Evolutionary conservation across 202 grass and related monocot species (phyloP).

Genomic region (Setaria viridis): DNA sequence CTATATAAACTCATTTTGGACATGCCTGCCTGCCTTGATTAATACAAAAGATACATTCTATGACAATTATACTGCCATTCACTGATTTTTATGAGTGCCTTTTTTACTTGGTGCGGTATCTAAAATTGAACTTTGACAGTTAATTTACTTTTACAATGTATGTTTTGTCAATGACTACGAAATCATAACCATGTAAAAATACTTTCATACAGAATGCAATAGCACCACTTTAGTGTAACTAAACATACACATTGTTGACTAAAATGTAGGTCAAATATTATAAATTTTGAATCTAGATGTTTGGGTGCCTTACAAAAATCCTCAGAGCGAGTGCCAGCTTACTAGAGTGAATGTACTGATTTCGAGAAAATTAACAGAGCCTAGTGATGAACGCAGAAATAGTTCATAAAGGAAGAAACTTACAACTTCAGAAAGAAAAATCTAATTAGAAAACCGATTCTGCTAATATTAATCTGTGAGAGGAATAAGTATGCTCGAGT

Average conservation of each 20-base stretch:
- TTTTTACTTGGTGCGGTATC: too few relatives aligned
- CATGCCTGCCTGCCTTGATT: conserved; percentile 1
- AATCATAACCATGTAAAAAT: not conserved
- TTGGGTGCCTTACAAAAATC: not conserved
- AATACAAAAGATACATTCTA: not conserved
- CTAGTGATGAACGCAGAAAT: not conserved
- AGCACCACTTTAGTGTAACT: not conserved
- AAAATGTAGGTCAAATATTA: conserved; percentile 5
- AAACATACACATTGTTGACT: not conserved
- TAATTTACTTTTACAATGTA: conserved; percentile 8
- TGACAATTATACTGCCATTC: not conserved
- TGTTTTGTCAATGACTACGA: not conserved
- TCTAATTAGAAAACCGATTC: not conserved
- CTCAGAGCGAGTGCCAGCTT: not conserved
- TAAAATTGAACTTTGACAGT: not conserved
- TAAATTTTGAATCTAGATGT: conserved; percentile 3
- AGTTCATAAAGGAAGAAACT: conserved; percentile 28
- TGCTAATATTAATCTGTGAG: conserved; percentile 25
- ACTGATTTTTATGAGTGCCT: not conserved
- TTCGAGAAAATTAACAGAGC: not conserved
- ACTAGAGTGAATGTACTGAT: conserved; percentile 17
- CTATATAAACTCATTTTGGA: conserved; percentile 23
- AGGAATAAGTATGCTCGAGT: conserved; percentile 20
- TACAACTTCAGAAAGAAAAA: conserved; percentile 18
- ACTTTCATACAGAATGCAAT: conserved; percentile 13